A percentile compares a stretch with the other conserved stretches of the same genome.
phyloP scores from a whole-genome alignment of 2,329 filamentous ascomycete genomes.

The Alternaria conjuncta region DNA sequence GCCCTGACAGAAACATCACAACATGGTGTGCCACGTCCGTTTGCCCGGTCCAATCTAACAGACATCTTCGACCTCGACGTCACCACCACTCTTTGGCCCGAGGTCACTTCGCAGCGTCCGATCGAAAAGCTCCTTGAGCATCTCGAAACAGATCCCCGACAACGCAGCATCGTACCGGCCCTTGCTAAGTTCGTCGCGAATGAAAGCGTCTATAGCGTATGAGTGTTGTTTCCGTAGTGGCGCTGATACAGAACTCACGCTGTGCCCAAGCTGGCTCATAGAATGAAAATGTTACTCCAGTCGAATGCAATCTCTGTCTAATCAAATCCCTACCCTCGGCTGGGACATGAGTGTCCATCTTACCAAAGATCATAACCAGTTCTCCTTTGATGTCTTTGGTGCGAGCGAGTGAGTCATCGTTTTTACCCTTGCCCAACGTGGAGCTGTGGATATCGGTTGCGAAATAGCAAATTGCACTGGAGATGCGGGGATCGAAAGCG shows the following conservation, averaged over 20 bases:
- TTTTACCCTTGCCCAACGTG: conserved; percentile 73
- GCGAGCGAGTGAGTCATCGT: conserved; percentile 66
- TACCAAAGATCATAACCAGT: conserved; percentile 87
- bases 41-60: conserved; percentile 51
- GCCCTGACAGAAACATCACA: neutral
- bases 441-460: conserved; percentile 87
- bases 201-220: conserved; percentile 73
- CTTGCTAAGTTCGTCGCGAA: conserved; percentile 89
- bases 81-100: conserved; percentile 68
- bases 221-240: neutral
- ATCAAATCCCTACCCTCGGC: conserved; percentile 83
- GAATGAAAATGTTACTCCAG: conserved; percentile 75
- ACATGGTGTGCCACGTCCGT: neutral
- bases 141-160: conserved; percentile 87
- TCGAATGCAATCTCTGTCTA: conserved; percentile 54
- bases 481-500: conserved; percentile 77
- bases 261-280: conserved; percentile 94
- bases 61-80: conserved; percentile 72
- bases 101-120: conserved; percentile 79
- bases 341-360: conserved; percentile 89
- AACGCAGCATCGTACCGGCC: conserved; percentile 91
- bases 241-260: conserved; percentile 56
- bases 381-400: conserved; percentile 76
- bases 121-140: conserved; percentile 84
- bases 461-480: conserved; percentile 84